These are phyloP conservation scores for Ploettnerulaceae sp. DNA, from an alignment of 2,329 filamentous ascomycete genomes.

Conservation along the genomic window DNA sequence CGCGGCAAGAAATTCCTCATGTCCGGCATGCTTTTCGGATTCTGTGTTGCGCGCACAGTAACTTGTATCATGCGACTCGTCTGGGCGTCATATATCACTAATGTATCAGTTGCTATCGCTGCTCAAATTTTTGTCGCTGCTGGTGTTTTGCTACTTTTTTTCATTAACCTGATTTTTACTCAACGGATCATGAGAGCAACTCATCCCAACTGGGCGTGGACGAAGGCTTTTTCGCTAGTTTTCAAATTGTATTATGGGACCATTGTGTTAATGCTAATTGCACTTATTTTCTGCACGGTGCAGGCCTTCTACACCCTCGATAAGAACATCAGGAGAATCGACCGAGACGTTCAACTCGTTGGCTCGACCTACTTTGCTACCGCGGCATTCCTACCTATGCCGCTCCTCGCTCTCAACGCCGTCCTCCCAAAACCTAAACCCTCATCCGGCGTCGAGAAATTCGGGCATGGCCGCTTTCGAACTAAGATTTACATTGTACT, in stretches of 20 bases:
- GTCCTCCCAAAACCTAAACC: slow-evolving; percentile 40
- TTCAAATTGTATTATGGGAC: slow-evolving; percentile 57
- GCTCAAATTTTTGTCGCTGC: slow-evolving; percentile 27
- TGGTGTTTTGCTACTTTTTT: slow-evolving; percentile 63
- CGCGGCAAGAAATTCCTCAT: slow-evolving; percentile 55
- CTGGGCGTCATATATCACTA: slow-evolving; percentile 50
- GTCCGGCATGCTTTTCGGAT: slow-evolving; percentile 52
- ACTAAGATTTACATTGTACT: slow-evolving; percentile 64
- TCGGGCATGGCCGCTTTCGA: slow-evolving; percentile 62
- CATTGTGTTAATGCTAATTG: slow-evolving; percentile 55
- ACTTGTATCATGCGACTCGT: slow-evolving; percentile 43
- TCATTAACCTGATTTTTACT: slow-evolving; percentile 72
- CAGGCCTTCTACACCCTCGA: slow-evolving; percentile 64
- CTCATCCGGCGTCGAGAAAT: slow-evolving; percentile 45
- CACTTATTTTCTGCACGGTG: slow-evolving; percentile 60
- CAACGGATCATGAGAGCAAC: slow-evolving; percentile 71
- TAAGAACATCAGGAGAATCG: slow-evolving; percentile 42
- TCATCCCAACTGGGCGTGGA: slow-evolving; percentile 69
- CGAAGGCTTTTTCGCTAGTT: slow-evolving; percentile 42
- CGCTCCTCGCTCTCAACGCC: slow-evolving; percentile 45
- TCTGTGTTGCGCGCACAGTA: slow-evolving; percentile 40
- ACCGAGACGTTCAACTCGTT: slow-evolving; percentile 61
- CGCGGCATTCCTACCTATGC: slow-evolving; percentile 62
- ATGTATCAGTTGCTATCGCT: slow-evolving; percentile 25
- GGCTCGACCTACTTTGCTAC: slow-evolving; percentile 57